Base-by-base conservation (phyloP, 176 grass and related monocot species). In the Cenchrus americanus region DNA sequence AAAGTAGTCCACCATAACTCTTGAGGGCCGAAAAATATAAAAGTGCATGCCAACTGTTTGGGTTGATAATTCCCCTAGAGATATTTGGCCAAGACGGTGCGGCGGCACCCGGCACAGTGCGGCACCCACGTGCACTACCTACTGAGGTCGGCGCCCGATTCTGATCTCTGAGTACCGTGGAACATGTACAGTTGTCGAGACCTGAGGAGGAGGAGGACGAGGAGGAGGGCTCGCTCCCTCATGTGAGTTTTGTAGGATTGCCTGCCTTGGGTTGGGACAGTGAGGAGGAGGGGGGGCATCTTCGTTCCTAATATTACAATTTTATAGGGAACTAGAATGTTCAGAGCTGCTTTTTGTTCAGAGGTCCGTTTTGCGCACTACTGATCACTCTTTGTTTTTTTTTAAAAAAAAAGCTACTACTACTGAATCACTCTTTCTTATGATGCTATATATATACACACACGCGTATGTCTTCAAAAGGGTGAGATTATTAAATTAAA, bases 161-260 rank as follows among this genome's bases (percentile, higher is more conserved):
- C 41, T 30, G 27, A 30, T 30, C 27, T 30, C 27, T 11, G 22
- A 58, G 11, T 40, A 42, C 1, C 14, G 21, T 52, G 19, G 19
- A 34, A 19, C 66, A 55, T 60, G 73, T 71, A 30, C 73, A 70
- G 86, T 46, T 77, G 71, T 69, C 75, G 7, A 73, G 7, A 34
- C 0, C 42, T 3, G 0, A 44, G 42, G n/a, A 75, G 13, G 27
- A 30, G 27, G 2, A n/a, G n/a, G n/a, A n/a, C n/a, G n/a, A n/a
- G n/a, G n/a, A n/a, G n/a, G n/a, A n/a, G n/a, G n/a, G n/a, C n/a
- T n/a, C n/a, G 6, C 14, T 1, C 37, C 7, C 2, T 62, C 75
- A 8, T 62, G 42, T 71, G 75, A 4, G 34, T 26, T 40, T 42
- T 52, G 1, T 7, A 2, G 26, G 40, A 34, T 42, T 62, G 34